phyloP scores from a whole-genome alignment of 1,139 yeast genomes.

The Debaryomyces udenii region DNA sequence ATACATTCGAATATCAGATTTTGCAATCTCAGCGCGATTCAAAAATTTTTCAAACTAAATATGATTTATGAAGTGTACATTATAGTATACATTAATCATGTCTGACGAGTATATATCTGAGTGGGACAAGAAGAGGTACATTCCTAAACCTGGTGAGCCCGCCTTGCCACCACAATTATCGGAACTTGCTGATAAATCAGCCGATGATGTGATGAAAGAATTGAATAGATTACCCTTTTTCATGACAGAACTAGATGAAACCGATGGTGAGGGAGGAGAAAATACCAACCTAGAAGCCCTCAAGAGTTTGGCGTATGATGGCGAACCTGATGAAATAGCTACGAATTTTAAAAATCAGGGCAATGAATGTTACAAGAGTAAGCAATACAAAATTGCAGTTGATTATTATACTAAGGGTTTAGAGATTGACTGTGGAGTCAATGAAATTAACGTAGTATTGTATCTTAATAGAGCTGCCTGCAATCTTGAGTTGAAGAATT shows the following conservation, averaged over 20 bases:
- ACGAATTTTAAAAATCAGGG: constrained; percentile 91
- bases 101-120: constrained; percentile 37
- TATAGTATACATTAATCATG: constrained; percentile 6
- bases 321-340: constrained; percentile 92
- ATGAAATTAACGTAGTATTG: constrained; percentile 59
- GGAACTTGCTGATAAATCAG: constrained; percentile 62
- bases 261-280: constrained; percentile 77
- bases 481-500: constrained; percentile 81
- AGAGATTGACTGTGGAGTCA: constrained; percentile 63
- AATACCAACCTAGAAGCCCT: constrained; percentile 82
- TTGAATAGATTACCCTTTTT: constrained; percentile 87
- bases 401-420: constrained; percentile 80
- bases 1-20: background rate
- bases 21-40: constrained; percentile 10
- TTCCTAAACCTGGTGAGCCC: constrained; percentile 80
- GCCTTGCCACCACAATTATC: constrained; percentile 80
- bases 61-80: background rate
- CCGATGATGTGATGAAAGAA: constrained; percentile 79
- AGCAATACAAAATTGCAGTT: constrained; percentile 74
- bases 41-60: constrained; percentile 4
- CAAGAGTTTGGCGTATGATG: constrained; percentile 90
- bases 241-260: constrained; percentile 84
- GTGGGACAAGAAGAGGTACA: constrained; percentile 60
- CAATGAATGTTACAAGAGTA: constrained; percentile 76
- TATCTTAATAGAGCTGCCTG: constrained; percentile 89